Percentiles rank a stretch among this genome's conserved stretches.
Evolutionary conservation across 345 rosid genomes (phyloP).

Genomic region (Gossypium australe): DNA sequence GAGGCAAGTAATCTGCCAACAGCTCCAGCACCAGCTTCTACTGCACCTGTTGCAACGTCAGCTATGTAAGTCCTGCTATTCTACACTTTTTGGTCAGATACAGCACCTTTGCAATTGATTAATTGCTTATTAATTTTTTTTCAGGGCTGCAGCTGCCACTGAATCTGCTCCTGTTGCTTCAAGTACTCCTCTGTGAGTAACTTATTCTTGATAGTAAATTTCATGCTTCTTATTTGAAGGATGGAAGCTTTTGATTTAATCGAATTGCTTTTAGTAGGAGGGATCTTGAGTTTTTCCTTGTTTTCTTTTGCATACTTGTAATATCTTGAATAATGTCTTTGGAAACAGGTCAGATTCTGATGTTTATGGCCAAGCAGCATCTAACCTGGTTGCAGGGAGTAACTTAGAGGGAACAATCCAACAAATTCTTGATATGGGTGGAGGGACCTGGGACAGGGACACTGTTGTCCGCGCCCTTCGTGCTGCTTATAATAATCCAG

Average conservation of each 20-base stretch:
- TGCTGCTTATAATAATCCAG: constrained; percentile 92
- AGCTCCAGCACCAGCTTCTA: neutral
- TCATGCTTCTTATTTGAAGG: neutral
- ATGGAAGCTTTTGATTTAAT: neutral
- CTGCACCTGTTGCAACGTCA: neutral
- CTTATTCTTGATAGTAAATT: constrained; percentile 13
- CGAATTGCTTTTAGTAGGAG: neutral
- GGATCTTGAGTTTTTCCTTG: neutral
- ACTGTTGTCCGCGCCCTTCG: constrained; percentile 84
- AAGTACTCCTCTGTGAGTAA: constrained; percentile 19
- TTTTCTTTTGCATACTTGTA: constrained; percentile 14
- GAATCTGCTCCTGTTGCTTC: constrained; percentile 34
- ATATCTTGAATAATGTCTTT: neutral
- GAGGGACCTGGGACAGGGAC: constrained; percentile 89
- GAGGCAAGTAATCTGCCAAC: neutral
- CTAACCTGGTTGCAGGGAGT: constrained; percentile 79
- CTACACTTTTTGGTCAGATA: neutral
- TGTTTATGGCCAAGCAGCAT: constrained; percentile 66
- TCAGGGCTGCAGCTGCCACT: constrained; percentile 25
- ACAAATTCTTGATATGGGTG: constrained; percentile 96
- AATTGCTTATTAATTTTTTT: neutral
- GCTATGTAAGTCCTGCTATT: neutral
- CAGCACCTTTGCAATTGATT: neutral
- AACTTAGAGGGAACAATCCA: constrained; percentile 75
- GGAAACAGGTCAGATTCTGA: constrained; percentile 3